Evolutionary conservation across 1,284 basidiomycete genomes (phyloP).

Genomic region (Ceratobasidium theobromae): DNA sequence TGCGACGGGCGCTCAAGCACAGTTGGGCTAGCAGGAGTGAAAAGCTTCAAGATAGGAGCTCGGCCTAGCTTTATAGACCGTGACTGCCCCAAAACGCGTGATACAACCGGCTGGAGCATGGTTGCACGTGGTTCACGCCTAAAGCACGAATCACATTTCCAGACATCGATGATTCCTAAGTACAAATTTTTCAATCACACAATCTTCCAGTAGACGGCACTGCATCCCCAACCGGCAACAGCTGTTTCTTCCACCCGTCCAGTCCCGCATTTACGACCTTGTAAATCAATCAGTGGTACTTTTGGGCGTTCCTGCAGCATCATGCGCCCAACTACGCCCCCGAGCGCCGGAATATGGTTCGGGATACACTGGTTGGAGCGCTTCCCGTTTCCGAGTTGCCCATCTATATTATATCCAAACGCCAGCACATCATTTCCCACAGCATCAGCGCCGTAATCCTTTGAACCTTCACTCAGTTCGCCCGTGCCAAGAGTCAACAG

Average conservation of each 20-base stretch:
- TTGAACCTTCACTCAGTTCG: slow-evolving; percentile 34
- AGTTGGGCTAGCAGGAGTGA: background rate
- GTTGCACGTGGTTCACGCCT: slow-evolving; percentile 9
- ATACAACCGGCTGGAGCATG: slow-evolving; percentile 23
- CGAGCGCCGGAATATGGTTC: slow-evolving; percentile 49
- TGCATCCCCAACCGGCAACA: slow-evolving; percentile 43
- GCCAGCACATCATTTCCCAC: slow-evolving; percentile 62
- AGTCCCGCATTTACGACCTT: slow-evolving; percentile 66
- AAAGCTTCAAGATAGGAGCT: background rate
- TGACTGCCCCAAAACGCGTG: background rate
- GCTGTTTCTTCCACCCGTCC: slow-evolving; percentile 71
- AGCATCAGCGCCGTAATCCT: background rate
- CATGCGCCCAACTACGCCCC: slow-evolving; percentile 48
- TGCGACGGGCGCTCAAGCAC: background rate
- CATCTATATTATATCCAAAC: slow-evolving; percentile 72
- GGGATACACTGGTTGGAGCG: slow-evolving; percentile 73
- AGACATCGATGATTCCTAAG: background rate
- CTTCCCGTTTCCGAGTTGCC: slow-evolving; percentile 85
- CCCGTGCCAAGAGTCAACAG: slow-evolving; percentile 72
- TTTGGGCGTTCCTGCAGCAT: slow-evolving; percentile 56
- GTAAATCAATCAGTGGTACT: slow-evolving; percentile 61
- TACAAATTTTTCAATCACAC: background rate
- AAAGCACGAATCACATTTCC: background rate
- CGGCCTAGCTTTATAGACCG: slow-evolving; percentile 16
- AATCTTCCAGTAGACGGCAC: slow-evolving; percentile 35